Conservation (phyloP, 176 grass and related monocot species). For the Melocanna baccifera region DNA sequence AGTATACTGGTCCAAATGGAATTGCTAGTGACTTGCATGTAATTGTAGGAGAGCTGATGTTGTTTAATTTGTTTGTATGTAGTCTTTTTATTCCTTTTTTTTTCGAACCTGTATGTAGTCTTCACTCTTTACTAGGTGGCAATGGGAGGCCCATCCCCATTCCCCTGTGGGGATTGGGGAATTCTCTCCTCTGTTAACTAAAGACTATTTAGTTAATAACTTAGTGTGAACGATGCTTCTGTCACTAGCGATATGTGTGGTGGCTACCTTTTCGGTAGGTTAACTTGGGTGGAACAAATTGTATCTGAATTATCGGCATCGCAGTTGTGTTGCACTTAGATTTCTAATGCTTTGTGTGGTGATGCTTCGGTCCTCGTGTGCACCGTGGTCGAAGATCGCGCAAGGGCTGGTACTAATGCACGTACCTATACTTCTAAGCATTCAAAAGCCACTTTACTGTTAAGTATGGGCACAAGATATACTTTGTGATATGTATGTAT, state of each 20-base stretch:
- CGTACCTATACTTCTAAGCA: not conserved
- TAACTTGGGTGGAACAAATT: not conserved
- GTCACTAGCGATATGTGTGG: not conserved
- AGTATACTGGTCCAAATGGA: not conserved
- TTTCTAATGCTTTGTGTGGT: not conserved
- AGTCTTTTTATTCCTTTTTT: no score
- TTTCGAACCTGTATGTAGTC: no score
- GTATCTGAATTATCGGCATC: not conserved
- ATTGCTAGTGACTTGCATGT: not conserved
- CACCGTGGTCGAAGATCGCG: not conserved
- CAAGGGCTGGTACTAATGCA: not conserved
- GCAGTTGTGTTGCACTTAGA: not conserved
- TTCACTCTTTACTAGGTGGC: no score
- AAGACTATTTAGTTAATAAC: not conserved
- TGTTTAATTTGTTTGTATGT: not conserved
- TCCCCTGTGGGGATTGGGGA: no score
- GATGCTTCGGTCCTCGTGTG: not conserved
- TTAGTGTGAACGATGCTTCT: not conserved
- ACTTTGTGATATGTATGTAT: not conserved
- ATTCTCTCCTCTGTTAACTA: not conserved
- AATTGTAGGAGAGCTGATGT: not conserved
- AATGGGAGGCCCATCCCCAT: no score
- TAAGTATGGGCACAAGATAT: not conserved
- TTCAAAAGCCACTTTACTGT: not conserved
- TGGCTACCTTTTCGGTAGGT: not conserved